A percentile compares a stretch with the other conserved stretches of the same genome.
These are phyloP conservation scores for Aspergillus fumigatus DNA, from an alignment of 2,329 filamentous ascomycete genomes.

Conservation along the genomic window DNA sequence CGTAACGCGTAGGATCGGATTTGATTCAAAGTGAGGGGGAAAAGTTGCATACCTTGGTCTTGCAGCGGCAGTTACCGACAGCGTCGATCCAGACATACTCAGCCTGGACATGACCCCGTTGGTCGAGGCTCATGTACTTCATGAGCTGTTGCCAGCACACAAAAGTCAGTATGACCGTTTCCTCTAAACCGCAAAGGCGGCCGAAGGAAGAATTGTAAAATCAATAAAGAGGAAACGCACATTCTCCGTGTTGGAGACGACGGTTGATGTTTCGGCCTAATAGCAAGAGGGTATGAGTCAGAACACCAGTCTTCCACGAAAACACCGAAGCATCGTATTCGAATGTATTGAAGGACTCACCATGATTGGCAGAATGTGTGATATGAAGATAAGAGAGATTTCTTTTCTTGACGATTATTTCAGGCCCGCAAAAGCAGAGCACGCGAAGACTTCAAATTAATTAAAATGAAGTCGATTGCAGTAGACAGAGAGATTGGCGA, in stretches of 20 bases:
- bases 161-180: slow-evolving; percentile 39
- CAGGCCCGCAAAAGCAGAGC: not conserved
- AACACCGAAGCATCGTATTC: not conserved
- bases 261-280: slow-evolving; percentile 37
- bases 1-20: slow-evolving; percentile 2
- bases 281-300: slow-evolving; percentile 31
- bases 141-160: slow-evolving; percentile 59
- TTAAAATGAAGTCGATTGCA: not conserved
- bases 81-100: slow-evolving; percentile 98
- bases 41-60: slow-evolving; percentile 75
- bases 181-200: slow-evolving; percentile 25
- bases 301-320: slow-evolving; percentile 2
- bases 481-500: slow-evolving; percentile 7
- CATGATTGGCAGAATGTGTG: slow-evolving; percentile 9
- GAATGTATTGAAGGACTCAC: not conserved
- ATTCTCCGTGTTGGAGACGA: slow-evolving; percentile 46
- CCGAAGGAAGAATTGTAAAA: slow-evolving; percentile 25
- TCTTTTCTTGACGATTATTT: not conserved
- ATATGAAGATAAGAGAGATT: not conserved
- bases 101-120: slow-evolving; percentile 83
- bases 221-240: slow-evolving; percentile 35
- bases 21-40: not conserved
- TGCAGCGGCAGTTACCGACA: slow-evolving; percentile 78
- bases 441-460: slow-evolving; percentile 6
- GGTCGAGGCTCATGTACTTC: slow-evolving; percentile 88